phyloP scores from a whole-genome alignment of 768 basidiomycete species.

The Boletellus ananas region DNA sequence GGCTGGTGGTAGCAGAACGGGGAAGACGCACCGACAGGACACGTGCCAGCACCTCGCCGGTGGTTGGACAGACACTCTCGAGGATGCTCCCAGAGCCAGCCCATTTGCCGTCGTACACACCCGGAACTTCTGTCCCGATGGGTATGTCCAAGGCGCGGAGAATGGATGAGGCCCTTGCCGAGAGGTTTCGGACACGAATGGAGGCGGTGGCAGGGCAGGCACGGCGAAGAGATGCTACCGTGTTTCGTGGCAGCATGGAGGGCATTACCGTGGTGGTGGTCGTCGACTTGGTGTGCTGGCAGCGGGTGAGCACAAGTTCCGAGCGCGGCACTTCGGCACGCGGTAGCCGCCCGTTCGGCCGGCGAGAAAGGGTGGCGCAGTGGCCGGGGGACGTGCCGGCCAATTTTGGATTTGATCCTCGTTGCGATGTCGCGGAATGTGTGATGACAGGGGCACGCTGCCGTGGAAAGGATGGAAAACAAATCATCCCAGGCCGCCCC shows the following conservation, averaged over 20 bases:
- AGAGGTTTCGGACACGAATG: constrained; percentile 43
- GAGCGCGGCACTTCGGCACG: too few species aligned
- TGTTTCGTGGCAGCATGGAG: constrained; percentile 25
- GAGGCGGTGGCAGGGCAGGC: neutral
- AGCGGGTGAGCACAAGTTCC: neutral
- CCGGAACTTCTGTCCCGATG: constrained; percentile 51
- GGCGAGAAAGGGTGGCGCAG: constrained; percentile 5
- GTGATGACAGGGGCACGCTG: constrained; percentile 23
- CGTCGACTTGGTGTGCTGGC: neutral
- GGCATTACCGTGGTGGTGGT: neutral
- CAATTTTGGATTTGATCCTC: constrained; percentile 22
- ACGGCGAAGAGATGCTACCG: constrained; percentile 7
- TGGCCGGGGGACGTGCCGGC: constrained; percentile 17
- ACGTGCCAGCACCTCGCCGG: constrained; percentile 77
- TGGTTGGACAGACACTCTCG: constrained; percentile 76
- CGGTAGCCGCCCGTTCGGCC: neutral
- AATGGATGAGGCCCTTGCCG: constrained; percentile 65
- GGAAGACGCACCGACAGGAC: constrained; percentile 57
- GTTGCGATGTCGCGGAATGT: constrained; percentile 23
- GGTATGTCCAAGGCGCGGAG: constrained; percentile 63
- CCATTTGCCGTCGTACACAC: constrained; percentile 85
- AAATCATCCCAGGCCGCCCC: constrained; percentile 17
- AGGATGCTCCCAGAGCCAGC: constrained; percentile 67
- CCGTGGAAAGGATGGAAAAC: constrained; percentile 26
- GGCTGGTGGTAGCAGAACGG: neutral